These are phyloP conservation scores for Salix brachista DNA, from an alignment of 345 rosid genomes.

Conservation along the genomic window DNA sequence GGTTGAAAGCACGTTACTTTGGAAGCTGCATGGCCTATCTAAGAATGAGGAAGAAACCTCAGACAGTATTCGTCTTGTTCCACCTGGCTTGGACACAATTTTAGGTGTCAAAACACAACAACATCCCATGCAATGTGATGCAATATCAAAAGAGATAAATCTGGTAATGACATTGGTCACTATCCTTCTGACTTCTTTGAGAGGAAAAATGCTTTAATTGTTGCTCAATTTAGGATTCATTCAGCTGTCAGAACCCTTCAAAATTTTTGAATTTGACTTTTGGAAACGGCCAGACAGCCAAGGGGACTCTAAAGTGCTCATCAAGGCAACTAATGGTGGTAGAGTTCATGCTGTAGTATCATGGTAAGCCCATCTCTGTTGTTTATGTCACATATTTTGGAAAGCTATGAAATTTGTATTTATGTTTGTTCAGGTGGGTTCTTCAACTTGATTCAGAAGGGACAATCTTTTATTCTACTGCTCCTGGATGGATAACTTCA, in stretches of 20 bases:
- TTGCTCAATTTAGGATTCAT: constrained; percentile 44
- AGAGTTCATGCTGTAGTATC: constrained; percentile 74
- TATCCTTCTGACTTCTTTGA: constrained; percentile 8
- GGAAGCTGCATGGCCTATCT: constrained; percentile 63
- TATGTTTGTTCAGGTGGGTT: constrained; percentile 61
- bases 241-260: constrained; percentile 92
- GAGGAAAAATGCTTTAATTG: constrained; percentile 25
- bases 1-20: constrained; percentile 64
- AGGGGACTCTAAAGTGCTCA: constrained; percentile 46
- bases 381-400: not conserved
- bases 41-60: constrained; percentile 45
- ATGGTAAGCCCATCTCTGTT: constrained; percentile 44
- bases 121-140: constrained; percentile 79
- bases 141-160: constrained; percentile 59
- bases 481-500: constrained; percentile 73
- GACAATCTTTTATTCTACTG: constrained; percentile 78
- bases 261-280: constrained; percentile 86
- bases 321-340: constrained; percentile 59
- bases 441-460: constrained; percentile 91
- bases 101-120: constrained; percentile 56
- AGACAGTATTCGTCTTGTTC: constrained; percentile 65
- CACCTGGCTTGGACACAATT: constrained; percentile 49
- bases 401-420: not conserved
- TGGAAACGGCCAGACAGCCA: constrained; percentile 81
- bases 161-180: constrained; percentile 44